Conservation (phyloP, 805 yeast species). For the Cyberlindnera suaveolens region DNA sequence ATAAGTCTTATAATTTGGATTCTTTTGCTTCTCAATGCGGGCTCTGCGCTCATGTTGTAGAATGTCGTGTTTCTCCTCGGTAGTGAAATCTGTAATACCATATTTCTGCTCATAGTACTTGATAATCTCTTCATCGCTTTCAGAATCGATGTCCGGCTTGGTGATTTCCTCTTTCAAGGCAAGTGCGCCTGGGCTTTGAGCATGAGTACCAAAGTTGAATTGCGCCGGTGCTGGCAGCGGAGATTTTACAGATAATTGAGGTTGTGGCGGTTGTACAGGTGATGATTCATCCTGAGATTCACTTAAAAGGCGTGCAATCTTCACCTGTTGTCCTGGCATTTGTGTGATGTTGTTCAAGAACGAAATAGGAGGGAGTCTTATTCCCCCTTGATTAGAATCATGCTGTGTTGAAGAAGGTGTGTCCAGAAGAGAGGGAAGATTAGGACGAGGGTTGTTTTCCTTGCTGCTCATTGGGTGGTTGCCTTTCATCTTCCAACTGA, state of each 20-base stretch:
- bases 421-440: constrained; percentile 12
- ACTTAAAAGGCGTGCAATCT: constrained; percentile 9
- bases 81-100: constrained; percentile 21
- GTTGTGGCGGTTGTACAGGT: constrained; percentile 1
- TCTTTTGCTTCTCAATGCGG: constrained; percentile 20
- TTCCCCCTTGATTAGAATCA: constrained; percentile 6
- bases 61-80: constrained; percentile 25
- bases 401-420: constrained; percentile 2
- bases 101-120: constrained; percentile 23
- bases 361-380: constrained; percentile 36
- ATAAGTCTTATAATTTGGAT: constrained; percentile 24
- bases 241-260: background rate
- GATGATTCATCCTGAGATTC: background rate
- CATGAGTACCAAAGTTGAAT: too few species aligned
- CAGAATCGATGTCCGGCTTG: constrained; percentile 19
- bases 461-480: background rate
- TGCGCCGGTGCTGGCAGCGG: too few species aligned
- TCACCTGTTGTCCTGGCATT: constrained; percentile 2
- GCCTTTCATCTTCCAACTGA: background rate
- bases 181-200: background rate
- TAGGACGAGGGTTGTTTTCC: constrained; percentile 12
- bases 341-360: constrained; percentile 19
- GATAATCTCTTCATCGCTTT: constrained; percentile 24
- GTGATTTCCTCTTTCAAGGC: constrained; percentile 19
- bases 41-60: constrained; percentile 25